These are phyloP conservation scores for Penicillium subrubescens DNA, from an alignment of 495 filamentous ascomycete species.

Conservation along the genomic window DNA sequence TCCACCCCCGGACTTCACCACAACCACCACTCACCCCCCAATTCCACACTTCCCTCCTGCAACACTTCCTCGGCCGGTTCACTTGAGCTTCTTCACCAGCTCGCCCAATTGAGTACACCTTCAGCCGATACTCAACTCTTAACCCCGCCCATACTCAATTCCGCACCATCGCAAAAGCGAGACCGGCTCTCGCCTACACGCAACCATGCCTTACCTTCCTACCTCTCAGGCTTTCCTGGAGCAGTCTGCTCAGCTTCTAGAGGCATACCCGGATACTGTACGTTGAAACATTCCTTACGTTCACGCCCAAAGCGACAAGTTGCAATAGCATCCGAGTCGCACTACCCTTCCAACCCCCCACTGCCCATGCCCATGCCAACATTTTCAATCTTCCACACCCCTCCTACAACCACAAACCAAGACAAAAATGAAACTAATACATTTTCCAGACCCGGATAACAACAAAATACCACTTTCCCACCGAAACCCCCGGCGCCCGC, in stretches of 20 bases:
- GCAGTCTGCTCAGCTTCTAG: slow-evolving; percentile 61
- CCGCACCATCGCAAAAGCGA: slow-evolving; percentile 11
- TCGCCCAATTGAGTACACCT: neutral
- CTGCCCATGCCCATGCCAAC: neutral
- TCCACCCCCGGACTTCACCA: slow-evolving; percentile 1
- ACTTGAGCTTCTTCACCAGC: neutral
- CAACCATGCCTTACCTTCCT: slow-evolving; percentile 60
- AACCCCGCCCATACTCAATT: too few relatives aligned
- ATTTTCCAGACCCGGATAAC: slow-evolving; percentile 71
- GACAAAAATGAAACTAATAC: slow-evolving; percentile 7
- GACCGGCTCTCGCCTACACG: slow-evolving; percentile 20
- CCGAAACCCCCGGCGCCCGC: slow-evolving; percentile 37
- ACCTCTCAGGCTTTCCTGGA: slow-evolving; percentile 65
- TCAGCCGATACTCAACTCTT: neutral
- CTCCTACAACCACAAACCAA: neutral
- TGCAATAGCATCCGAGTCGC: neutral
- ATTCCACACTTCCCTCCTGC: neutral
- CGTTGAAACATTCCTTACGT: slow-evolving; percentile 13
- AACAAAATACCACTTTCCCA: slow-evolving; percentile 77
- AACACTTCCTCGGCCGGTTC: neutral
- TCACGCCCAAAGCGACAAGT: neutral
- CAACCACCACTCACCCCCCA: neutral
- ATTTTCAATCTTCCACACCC: neutral
- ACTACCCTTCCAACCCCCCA: neutral
- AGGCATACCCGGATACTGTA: slow-evolving; percentile 67